These are phyloP conservation scores for Protostelium mycophagum DNA, from an alignment of 78 protist genomes.

Conservation along the genomic window DNA sequence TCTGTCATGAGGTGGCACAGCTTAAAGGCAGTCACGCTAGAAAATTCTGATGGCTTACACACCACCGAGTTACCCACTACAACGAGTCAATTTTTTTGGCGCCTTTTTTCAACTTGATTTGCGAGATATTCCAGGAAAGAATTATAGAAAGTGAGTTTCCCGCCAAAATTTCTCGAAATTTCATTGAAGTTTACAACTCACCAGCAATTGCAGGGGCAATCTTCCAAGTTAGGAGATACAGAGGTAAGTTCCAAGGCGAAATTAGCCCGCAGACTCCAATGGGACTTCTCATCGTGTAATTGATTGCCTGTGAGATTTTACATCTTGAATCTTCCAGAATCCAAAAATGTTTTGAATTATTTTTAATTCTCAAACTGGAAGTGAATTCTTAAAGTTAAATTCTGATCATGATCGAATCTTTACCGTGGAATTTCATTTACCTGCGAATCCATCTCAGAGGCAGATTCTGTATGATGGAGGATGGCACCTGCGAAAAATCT, in stretches of 20 bases:
- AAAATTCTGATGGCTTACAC: conserved; percentile 81
- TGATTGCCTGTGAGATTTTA: conserved; percentile 41
- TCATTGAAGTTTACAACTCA: background rate
- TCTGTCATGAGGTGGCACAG: conserved; percentile 41
- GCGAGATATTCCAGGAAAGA: too few species aligned
- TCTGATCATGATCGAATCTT: conserved; percentile 5
- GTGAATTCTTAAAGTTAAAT: background rate
- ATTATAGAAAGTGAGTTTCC: too few species aligned
- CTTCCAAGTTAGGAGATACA: conserved; percentile 88
- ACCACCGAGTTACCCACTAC: conserved; percentile 64
- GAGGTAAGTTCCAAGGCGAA: conserved; percentile 94
- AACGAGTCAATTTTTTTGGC: background rate
- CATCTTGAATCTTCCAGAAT: too few species aligned
- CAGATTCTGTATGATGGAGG: conserved; percentile 22
- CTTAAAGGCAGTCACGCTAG: conserved; percentile 68
- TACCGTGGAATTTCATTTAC: background rate
- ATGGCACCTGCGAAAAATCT: conserved; percentile 75
- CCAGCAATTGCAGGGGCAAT: conserved; percentile 88
- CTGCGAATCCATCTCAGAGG: background rate
- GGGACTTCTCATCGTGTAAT: conserved; percentile 65
- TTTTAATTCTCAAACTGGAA: background rate
- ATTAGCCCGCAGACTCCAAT: conserved; percentile 82
- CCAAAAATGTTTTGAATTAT: too few species aligned
- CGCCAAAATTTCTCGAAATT: too few species aligned
- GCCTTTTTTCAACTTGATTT: too few species aligned